Percentiles rank a stretch among this genome's conserved stretches.
phyloP scores from a whole-genome alignment of 805 yeast species.

The Saccharomycopsis guyanensis region DNA sequence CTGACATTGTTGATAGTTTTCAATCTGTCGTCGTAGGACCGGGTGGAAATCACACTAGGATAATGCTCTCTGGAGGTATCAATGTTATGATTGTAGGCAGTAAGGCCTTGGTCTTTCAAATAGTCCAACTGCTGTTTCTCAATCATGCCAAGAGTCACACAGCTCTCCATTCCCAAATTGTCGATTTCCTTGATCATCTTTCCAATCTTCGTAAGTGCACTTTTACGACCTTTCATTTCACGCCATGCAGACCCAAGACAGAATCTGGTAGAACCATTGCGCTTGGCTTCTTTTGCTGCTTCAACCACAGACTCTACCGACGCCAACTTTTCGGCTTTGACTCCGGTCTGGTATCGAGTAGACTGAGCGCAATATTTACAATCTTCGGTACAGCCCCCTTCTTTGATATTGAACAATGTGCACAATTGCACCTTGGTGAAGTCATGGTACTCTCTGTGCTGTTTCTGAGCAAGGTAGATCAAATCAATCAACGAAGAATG shows the following conservation, averaged over 20 bases:
- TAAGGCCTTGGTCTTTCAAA: conserved; percentile 61
- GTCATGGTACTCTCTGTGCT: conserved; percentile 61
- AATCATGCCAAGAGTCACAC: conserved; percentile 79
- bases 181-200: conserved; percentile 61
- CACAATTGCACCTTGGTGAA: conserved; percentile 68
- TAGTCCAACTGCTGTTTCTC: conserved; percentile 52
- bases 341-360: conserved; percentile 57
- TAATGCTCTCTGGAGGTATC: conserved; percentile 77
- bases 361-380: conserved; percentile 80
- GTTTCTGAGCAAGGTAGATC: conserved; percentile 50
- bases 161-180: conserved; percentile 63
- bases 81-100: conserved; percentile 76
- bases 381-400: conserved; percentile 79
- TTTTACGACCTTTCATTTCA: conserved; percentile 72
- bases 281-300: conserved; percentile 58
- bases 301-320: conserved; percentile 52
- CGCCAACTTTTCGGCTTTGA: conserved; percentile 61
- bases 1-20: conserved; percentile 58
- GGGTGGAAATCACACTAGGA: conserved; percentile 61
- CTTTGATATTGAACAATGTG: conserved; percentile 64
- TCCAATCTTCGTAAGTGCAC: conserved; percentile 52
- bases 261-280: conserved; percentile 67
- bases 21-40: conserved; percentile 66
- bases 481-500: conserved; percentile 56
- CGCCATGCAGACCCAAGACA: conserved; percentile 90